Percentiles rank a stretch among this genome's conserved stretches.
These are phyloP conservation scores for Alternaria viburni DNA, from an alignment of 2,329 filamentous ascomycete species.

Conservation along the genomic window DNA sequence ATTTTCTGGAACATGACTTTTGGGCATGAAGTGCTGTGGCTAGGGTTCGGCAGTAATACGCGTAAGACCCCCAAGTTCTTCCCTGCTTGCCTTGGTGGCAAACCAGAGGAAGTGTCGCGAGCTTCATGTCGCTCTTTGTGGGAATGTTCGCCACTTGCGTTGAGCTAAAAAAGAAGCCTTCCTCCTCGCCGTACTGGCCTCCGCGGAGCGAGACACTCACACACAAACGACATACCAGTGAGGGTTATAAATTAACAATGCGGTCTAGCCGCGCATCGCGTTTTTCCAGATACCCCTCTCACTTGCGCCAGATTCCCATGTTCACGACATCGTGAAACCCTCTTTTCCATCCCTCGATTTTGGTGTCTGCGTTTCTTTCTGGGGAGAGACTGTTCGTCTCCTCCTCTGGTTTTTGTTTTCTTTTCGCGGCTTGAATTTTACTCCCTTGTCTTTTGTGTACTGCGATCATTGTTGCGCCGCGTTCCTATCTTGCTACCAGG, in stretches of 20 bases:
- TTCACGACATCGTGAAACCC: slow-evolving; percentile 8
- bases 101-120: slow-evolving; percentile 3
- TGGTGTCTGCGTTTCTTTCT: neutral
- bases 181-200: neutral
- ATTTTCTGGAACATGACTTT: neutral
- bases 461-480: neutral
- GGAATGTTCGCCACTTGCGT: neutral
- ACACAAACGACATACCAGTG: neutral
- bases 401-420: neutral
- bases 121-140: slow-evolving; percentile 1
- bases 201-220: slow-evolving; percentile 3
- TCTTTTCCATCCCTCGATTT: neutral
- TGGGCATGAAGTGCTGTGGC: neutral
- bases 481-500: neutral
- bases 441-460: neutral
- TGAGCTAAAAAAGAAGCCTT: neutral
- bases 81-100: neutral
- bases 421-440: neutral
- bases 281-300: slow-evolving; percentile 6
- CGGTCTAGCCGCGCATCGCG: slow-evolving; percentile 15
- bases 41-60: neutral
- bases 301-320: slow-evolving; percentile 12
- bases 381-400: neutral
- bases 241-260: slow-evolving; percentile 14
- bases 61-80: neutral